phyloP scores from a whole-genome alignment of 164 flowering plant species.

The Magnolia officinalis region DNA sequence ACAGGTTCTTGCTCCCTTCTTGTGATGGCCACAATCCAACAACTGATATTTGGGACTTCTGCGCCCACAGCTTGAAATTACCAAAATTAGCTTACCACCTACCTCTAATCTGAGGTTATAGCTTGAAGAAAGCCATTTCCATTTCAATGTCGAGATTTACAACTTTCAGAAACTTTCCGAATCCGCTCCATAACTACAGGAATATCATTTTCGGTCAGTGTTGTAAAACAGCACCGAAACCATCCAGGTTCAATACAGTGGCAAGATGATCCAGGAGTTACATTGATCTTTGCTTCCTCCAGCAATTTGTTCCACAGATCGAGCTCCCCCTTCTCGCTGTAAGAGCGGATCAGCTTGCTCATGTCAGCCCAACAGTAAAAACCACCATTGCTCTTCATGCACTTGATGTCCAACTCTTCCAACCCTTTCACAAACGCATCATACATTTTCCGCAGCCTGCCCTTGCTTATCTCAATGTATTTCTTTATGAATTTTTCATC shows the following conservation, averaged over 20 bases:
- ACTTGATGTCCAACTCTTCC: slow-evolving; percentile 59
- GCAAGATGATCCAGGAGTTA: slow-evolving; percentile 81
- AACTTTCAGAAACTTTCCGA: slow-evolving; percentile 46
- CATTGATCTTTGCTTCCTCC: slow-evolving; percentile 70
- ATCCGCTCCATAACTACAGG: slow-evolving; percentile 79
- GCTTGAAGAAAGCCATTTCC: slow-evolving; percentile 9
- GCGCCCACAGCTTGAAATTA: neutral
- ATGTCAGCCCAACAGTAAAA: slow-evolving; percentile 94
- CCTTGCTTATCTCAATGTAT: slow-evolving; percentile 38
- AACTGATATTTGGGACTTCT: neutral
- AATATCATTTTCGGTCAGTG: slow-evolving; percentile 62
- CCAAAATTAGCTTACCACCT: neutral
- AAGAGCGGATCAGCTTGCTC: slow-evolving; percentile 70
- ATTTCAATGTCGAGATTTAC: slow-evolving; percentile 51
- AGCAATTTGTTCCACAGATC: slow-evolving; percentile 90
- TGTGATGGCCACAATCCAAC: neutral
- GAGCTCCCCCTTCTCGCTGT: slow-evolving; percentile 93
- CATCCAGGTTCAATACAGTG: slow-evolving; percentile 98
- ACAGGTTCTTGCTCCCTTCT: neutral
- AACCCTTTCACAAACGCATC: slow-evolving; percentile 49
- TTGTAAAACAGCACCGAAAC: slow-evolving; percentile 77
- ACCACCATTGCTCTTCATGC: slow-evolving; percentile 65
- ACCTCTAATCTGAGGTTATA: neutral
- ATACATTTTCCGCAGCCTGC: slow-evolving; percentile 49
- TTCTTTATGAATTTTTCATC: slow-evolving; percentile 50